Evolutionary conservation across 306 rosid genomes (phyloP), one percentile per base, ranked within the genome.

Genomic region (Dalbergia oliveri): DNA sequence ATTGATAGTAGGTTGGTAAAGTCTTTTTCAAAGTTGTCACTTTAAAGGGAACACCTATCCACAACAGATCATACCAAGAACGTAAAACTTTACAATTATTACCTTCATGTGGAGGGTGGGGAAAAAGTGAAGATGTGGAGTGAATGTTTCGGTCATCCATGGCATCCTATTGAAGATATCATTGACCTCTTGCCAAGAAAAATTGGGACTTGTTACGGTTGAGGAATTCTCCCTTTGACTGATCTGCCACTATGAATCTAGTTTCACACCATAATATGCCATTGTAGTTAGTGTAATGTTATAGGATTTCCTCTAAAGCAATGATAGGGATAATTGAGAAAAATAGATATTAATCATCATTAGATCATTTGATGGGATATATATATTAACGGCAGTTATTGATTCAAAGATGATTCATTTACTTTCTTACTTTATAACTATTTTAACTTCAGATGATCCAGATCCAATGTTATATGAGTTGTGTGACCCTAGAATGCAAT

Each of bases 41-140:
- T 26, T 26, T 26, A 26, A 50, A 85, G 65, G 73, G 50, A 26
- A 15, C 63, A 65, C 13, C 81, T 80, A 23, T 76, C 26, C 54
- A 64, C 90, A 11, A 43, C 80, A 59, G 89, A 86, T 54, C 83
- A 31, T 44, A 53, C 62, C 58, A 87, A 83, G 76, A 69, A 44
- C 12, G 81, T 77, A 2, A 87, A 65, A 56, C 59, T 86, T 13
- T 54, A 45, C 76, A 81, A 83, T 49, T 84, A 50, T 44, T 61
- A 75, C 61, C 80, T 85, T 41, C 50, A 85, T 7, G 73, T 34
- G 1, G 81, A 85, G 66, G 86, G 82, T 83, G 87, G 88, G 79
- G 94, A 75, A 86, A 87, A 87, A 47, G 74, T 77, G 41, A 73
- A 60, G 0, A 84, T 83, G 82, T 90, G 86, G 89, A 85, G 92